phyloP scores from a whole-genome alignment of 495 filamentous ascomycete genomes.

The Cudoniella acicularis region DNA sequence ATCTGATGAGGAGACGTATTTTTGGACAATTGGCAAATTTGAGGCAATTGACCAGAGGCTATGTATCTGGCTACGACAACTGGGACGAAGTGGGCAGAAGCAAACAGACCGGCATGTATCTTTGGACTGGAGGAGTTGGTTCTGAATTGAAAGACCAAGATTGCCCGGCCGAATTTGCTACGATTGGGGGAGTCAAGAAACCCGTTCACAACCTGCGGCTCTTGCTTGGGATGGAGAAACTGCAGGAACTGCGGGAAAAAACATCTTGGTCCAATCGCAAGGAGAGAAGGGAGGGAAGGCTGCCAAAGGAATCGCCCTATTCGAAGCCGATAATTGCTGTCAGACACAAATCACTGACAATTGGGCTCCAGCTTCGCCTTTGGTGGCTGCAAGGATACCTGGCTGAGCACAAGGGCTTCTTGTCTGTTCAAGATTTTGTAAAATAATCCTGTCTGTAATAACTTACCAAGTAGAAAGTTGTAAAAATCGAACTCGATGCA shows the following conservation, averaged over 20 bases:
- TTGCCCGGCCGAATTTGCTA: constrained; percentile 19
- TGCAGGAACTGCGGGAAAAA: constrained; percentile 16
- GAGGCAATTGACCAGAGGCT: constrained; percentile 16
- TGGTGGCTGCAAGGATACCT: constrained; percentile 69
- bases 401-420: constrained; percentile 15
- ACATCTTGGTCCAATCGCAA: constrained; percentile 33
- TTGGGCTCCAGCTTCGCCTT: constrained; percentile 51
- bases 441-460: too few species aligned
- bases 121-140: constrained; percentile 16
- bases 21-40: constrained; percentile 36
- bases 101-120: constrained; percentile 8
- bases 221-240: constrained; percentile 18
- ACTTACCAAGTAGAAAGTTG: too few species aligned
- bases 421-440: neutral
- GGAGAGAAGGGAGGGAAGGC: constrained; percentile 33
- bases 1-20: constrained; percentile 46
- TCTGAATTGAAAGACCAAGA: neutral
- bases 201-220: constrained; percentile 21
- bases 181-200: constrained; percentile 12
- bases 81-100: constrained; percentile 32
- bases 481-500: too few species aligned
- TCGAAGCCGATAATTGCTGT: constrained; percentile 30
- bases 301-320: constrained; percentile 32
- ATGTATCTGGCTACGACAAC: constrained; percentile 25
- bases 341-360: constrained; percentile 39